Evolutionary conservation across 495 filamentous ascomycete species (phyloP).

Genomic region (Aspergillus asperescens): DNA sequence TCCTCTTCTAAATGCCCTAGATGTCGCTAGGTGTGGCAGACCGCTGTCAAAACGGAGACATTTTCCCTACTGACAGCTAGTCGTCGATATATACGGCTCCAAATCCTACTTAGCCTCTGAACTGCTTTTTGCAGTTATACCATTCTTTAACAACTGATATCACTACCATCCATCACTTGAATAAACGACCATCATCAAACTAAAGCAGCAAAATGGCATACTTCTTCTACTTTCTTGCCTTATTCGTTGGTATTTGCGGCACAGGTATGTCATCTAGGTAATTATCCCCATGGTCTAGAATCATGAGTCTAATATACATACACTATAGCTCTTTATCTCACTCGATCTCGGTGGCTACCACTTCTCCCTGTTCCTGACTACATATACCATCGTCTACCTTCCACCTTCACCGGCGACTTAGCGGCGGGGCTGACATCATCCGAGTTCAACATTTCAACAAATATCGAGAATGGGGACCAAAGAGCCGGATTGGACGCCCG

Average conservation of each 20-base stretch:
- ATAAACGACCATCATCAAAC: neutral
- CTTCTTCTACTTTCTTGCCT: conserved; percentile 68
- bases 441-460: conserved; percentile 73
- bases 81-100: neutral
- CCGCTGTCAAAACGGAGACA: conserved; percentile 2
- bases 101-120: neutral
- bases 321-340: conserved; percentile 64
- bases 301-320: conserved; percentile 5
- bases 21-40: conserved; percentile 8
- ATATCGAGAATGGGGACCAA: conserved; percentile 69
- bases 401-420: conserved; percentile 70
- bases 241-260: conserved; percentile 56
- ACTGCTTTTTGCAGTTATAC: neutral
- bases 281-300: neutral
- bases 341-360: conserved; percentile 69
- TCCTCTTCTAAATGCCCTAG: neutral
- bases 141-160: neutral
- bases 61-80: neutral
- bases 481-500: conserved; percentile 73
- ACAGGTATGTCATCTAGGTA: conserved; percentile 44
- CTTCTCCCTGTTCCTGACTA: conserved; percentile 54
- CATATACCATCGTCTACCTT: conserved; percentile 68
- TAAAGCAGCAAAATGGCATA: conserved; percentile 53
- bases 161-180: neutral
- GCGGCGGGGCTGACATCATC: conserved; percentile 78